Percentiles rank a stretch among this genome's conserved stretches.
These are phyloP conservation scores for Antrodiella citrinella DNA, from an alignment of 768 basidiomycete species.

Conservation along the genomic window DNA sequence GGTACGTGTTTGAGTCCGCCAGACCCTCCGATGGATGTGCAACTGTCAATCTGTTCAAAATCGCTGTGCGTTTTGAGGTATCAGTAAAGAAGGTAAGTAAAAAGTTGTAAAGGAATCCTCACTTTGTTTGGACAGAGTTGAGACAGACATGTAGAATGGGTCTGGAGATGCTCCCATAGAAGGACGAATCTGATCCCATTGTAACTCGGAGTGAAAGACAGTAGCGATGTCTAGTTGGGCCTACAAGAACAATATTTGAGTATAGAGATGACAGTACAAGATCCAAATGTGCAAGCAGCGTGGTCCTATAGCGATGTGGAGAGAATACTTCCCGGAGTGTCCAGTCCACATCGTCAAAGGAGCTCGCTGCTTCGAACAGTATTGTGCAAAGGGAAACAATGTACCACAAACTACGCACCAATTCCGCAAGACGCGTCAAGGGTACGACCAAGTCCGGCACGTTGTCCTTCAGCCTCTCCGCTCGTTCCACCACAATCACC, in stretches of 20 bases:
- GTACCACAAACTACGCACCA: conserved; percentile 36
- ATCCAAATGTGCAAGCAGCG: no score
- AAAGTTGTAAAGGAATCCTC: conserved; percentile 11
- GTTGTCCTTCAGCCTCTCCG: conserved; percentile 54
- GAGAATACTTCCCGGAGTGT: not conserved
- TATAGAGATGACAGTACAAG: not conserved
- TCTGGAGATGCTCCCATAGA: conserved; percentile 62
- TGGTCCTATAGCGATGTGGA: no score
- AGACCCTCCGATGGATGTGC: conserved; percentile 25
- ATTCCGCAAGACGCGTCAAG: conserved; percentile 59
- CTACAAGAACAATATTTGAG: conserved; percentile 26
- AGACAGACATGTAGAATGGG: conserved; percentile 58
- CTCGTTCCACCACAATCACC: conserved; percentile 58
- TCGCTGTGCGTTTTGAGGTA: not conserved
- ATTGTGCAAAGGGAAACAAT: not conserved
- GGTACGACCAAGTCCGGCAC: conserved; percentile 64
- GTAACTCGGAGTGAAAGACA: conserved; percentile 53
- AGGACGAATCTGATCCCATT: conserved; percentile 71
- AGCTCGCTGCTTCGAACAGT: no score
- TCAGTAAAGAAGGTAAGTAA: not conserved
- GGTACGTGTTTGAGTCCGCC: conserved; percentile 31
- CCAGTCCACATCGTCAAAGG: not conserved
- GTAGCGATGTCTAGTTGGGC: conserved; percentile 49
- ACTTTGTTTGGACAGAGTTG: conserved; percentile 51
- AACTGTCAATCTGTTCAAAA: not conserved